A percentile compares a stretch with the other conserved stretches of the same genome.
Conservation (phyloP, 331 rosid species). For the Acacia pycnantha region DNA sequence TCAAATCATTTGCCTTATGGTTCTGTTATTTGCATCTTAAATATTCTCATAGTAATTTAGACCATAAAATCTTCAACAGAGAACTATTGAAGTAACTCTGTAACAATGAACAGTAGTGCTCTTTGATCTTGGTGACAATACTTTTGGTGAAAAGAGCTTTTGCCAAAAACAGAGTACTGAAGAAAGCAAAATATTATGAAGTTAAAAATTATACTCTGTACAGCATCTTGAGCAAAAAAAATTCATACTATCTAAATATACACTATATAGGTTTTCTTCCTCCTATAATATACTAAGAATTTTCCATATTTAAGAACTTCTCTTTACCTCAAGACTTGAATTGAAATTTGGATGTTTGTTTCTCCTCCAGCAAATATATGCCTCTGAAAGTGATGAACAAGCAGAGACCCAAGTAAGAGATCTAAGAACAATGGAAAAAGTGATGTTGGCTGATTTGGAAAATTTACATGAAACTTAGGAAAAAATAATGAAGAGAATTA, state of each 20-base stretch:
- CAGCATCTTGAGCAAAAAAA: not conserved
- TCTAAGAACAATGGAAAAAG: not conserved
- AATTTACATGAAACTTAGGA: not conserved
- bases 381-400: not conserved
- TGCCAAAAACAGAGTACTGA: not conserved
- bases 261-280: not conserved
- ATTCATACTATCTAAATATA: not conserved
- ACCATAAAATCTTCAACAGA: not conserved
- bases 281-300: not conserved
- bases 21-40: not conserved
- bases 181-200: not conserved
- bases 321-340: not conserved
- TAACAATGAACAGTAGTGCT: not conserved
- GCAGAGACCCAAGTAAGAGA: not conserved
- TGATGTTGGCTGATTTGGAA: not conserved
- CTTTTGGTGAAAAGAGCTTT: not conserved
- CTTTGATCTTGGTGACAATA: not conserved
- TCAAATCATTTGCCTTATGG: not conserved
- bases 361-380: not conserved
- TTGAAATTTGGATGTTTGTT: not conserved
- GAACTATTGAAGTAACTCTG: not conserved
- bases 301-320: not conserved
- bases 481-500: not conserved
- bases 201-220: not conserved
- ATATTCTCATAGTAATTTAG: not conserved